Evolutionary conservation across 2,329 filamentous ascomycete species (phyloP), one percentile per base, ranked within the genome.

Genomic region (Xylaria sp.): DNA sequence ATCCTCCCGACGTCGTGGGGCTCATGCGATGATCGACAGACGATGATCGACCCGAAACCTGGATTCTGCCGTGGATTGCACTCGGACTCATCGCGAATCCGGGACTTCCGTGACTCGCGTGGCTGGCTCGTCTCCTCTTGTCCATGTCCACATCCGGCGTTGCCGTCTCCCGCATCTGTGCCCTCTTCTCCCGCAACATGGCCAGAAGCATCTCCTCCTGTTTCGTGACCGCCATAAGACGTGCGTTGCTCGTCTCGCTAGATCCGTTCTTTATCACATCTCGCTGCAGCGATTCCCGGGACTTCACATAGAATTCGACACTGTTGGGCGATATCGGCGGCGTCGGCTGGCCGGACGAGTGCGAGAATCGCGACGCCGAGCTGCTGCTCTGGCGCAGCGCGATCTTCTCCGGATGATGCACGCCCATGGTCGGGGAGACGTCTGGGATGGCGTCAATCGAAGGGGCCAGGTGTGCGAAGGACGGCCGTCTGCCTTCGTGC

Each of bases 151-250:
- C 72, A 60, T 80, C 76, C 19, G 76, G 72, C 10, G 77, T 70
- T 16, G 78, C 73, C 2, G 75, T 76, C 62, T 82, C 77, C 1
- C 80, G 78, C 78, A 83, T 82, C n/a, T 75, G 74, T 2, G 81
- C 78, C n/a, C 81, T 76, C 73, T 83, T 83, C 65, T 80, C 77
- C 7, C 83, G 77, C 48, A 85, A 74, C 2, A 83, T 83, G 1
- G 82, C 79, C 3, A 85, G 73, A 0, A 85, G 74, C 76, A 83
- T 79, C 69, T 85, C 80, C 61, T 85, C 83, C 62, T 84, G 81
- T 3, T 75, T 77, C 0, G 82, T 84, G 16, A 85, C 81, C 1
- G 81, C 80, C 78, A 85, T 84, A 57, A 84, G 74, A 1, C 82
- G 78, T 11, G 72, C 74, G 48, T 73, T 74, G 51, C 69, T 66